These are phyloP conservation scores for Hamamelis virginiana DNA, from an alignment of 164 flowering plant genomes.

Conservation along the genomic window DNA sequence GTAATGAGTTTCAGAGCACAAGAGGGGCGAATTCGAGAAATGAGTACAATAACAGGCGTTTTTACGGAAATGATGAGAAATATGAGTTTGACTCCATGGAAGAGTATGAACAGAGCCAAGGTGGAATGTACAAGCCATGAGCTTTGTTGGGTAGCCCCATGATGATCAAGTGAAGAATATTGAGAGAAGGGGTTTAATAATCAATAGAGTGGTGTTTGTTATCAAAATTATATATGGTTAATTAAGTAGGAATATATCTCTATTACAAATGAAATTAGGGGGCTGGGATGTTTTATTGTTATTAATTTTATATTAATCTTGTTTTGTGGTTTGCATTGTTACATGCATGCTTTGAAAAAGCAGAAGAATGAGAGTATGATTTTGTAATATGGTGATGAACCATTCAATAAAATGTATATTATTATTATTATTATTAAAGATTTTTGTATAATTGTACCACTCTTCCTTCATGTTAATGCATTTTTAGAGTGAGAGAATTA, in stretches of 20 bases:
- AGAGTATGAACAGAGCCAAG: conserved; percentile 20
- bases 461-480: no score
- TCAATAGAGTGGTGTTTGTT: background rate
- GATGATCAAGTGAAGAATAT: background rate
- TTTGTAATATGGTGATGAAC: background rate
- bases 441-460: no score
- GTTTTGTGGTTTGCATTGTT: background rate
- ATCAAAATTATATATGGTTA: background rate
- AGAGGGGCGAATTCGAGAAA: conserved; percentile 3
- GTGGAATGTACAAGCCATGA: conserved; percentile 28
- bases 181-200: background rate
- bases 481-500: no score
- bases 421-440: no score
- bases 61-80: conserved; percentile 19
- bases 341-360: background rate
- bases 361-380: background rate
- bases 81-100: conserved; percentile 23
- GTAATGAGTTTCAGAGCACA: conserved; percentile 13
- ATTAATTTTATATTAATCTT: background rate
- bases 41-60: conserved; percentile 18
- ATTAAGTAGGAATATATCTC: no score
- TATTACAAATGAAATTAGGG: no score
- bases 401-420: background rate
- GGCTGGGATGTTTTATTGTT: no score
- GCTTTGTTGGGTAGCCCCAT: background rate